Conservation (phyloP, 441 rosid species). For the Bruguiera hainesii region DNA sequence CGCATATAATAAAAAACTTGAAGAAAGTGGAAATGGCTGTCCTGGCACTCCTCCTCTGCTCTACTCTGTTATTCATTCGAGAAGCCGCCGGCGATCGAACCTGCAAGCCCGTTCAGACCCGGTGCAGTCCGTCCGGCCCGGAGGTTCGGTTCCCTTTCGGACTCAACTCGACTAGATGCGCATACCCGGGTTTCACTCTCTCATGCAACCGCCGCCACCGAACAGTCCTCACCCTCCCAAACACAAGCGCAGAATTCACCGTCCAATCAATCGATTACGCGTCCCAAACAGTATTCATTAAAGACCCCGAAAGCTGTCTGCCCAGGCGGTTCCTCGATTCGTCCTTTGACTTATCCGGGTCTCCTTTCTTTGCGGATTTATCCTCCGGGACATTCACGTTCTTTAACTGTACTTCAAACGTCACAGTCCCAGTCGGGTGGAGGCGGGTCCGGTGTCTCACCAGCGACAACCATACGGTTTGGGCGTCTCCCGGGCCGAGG, state of each 20-base stretch:
- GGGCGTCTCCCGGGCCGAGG: slow-evolving; percentile 3
- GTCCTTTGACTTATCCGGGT: slow-evolving; percentile 21
- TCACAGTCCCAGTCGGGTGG: not conserved
- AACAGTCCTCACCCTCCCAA: slow-evolving; percentile 32
- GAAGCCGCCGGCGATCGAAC: not conserved
- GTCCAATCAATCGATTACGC: slow-evolving; percentile 32
- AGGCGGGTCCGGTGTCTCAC: slow-evolving; percentile 32
- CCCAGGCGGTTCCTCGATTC: slow-evolving; percentile 21
- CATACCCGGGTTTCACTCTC: slow-evolving; percentile 33
- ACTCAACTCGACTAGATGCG: slow-evolving; percentile 12
- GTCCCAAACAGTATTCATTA: slow-evolving; percentile 22
- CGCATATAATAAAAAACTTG: too few species aligned
- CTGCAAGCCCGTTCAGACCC: slow-evolving; percentile 8
- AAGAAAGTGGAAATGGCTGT: not conserved
- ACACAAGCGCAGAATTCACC: slow-evolving; percentile 24
- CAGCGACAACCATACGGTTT: slow-evolving; percentile 19
- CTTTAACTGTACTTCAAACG: slow-evolving; percentile 27
- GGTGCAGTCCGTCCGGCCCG: slow-evolving; percentile 11
- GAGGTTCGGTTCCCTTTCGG: slow-evolving; percentile 41
- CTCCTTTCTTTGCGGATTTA: slow-evolving; percentile 16
- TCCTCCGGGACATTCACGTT: slow-evolving; percentile 14
- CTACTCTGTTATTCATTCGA: not conserved
- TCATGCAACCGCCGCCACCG: slow-evolving; percentile 23
- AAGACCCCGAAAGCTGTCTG: slow-evolving; percentile 36
- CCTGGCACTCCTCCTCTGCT: slow-evolving; percentile 9